Conservation (phyloP, 306 rosid genomes). For the Glycine latifolia region DNA sequence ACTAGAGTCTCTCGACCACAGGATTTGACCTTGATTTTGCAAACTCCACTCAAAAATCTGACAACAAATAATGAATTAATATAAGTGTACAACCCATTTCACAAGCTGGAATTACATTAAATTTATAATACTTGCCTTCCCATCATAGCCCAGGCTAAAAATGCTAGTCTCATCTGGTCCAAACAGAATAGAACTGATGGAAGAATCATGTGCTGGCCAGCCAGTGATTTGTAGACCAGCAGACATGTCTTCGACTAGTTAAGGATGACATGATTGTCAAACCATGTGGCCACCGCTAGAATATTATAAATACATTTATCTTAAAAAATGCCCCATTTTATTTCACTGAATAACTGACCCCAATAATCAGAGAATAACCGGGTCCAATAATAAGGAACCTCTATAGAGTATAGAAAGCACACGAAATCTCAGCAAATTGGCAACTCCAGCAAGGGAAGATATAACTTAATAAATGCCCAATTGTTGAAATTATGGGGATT, state of each 20-base stretch:
- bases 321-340: slow-evolving; percentile 26
- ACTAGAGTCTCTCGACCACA: slow-evolving; percentile 88
- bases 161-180: slow-evolving; percentile 99
- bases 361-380: neutral
- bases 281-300: neutral
- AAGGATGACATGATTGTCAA: slow-evolving; percentile 54
- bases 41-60: slow-evolving; percentile 98
- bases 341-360: slow-evolving; percentile 20
- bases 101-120: slow-evolving; percentile 27
- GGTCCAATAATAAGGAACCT: neutral
- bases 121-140: slow-evolving; percentile 70
- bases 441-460: neutral
- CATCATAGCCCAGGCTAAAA: slow-evolving; percentile 92
- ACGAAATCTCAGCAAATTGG: slow-evolving; percentile 11
- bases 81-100: slow-evolving; percentile 21
- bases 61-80: slow-evolving; percentile 42
- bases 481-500: neutral
- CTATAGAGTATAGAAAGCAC: slow-evolving; percentile 20
- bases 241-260: slow-evolving; percentile 85
- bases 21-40: slow-evolving; percentile 95
- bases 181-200: slow-evolving; percentile 87
- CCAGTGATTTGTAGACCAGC: slow-evolving; percentile 97
- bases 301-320: neutral
- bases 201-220: slow-evolving; percentile 99
- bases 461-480: slow-evolving; percentile 16